Base-by-base conservation (phyloP, 371 early-diverging fungal genomes). In the Vairimorpha apis region DNA sequence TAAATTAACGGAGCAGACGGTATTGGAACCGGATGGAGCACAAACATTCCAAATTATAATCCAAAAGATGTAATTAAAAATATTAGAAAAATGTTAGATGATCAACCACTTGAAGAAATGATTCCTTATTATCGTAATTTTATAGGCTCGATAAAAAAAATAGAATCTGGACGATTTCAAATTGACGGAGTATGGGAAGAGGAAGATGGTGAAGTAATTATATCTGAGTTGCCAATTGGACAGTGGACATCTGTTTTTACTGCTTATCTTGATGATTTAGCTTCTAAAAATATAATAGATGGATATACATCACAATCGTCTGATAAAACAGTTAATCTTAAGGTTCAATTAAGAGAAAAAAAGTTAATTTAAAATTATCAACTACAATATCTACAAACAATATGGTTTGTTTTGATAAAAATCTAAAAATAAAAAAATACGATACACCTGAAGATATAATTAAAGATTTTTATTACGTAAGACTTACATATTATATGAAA, bases 1-100 rank as follows among this genome's bases (percentile, higher is more conserved):
- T 84, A 98, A 21, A 87, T 97, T 8, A 99, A 99, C 81, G 98
- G 98, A 30, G 87, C 90, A 0, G 93, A 94, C 30, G 99, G 99
- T 74, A 98, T 99, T 69, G 98, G 99, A 38, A 99, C 98, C 13
- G 99, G 89, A 0, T 89, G 88, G 88, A 81, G 84, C 33, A 85
- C 87, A 29, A 79, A 74, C 27, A 86, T 89, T 71, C 89, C 89
- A 27, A 87, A 87, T 73, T 91, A 88, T 80, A 92, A 92, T 77
- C 97, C 97, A 1, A 77, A 79, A n/a, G 96, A 97, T 65, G 87
- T 99, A 62, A 88, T 93, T 1, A 86, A 87, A 25, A 98, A 96
- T 76, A 67, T 99, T 32, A 77, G 85, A n/a, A 87, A 89, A 0
- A 67, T 92, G 44, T 91, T 99, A 88, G 79, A 87, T 4, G 89